Percentiles rank a stretch among this genome's conserved stretches.
Conservation (phyloP, 176 grass and related monocot species). For the Bolboschoenus planiculmis region DNA sequence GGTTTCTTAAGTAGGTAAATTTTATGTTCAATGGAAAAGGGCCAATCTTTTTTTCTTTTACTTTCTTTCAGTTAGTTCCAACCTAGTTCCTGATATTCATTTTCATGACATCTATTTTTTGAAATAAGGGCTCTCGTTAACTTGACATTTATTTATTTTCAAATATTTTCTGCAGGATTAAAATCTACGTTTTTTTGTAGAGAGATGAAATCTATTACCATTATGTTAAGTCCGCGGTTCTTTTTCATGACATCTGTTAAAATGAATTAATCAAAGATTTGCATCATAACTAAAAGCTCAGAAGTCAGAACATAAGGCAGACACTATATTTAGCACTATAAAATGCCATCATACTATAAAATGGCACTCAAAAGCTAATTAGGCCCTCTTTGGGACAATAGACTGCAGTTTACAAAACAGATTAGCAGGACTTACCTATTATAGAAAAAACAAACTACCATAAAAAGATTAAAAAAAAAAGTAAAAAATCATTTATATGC, state of each 20-base stretch:
- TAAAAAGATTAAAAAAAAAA: not conserved
- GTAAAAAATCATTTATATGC: not conserved
- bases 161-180: too few species aligned
- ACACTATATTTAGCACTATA: not conserved
- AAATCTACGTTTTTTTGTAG: too few species aligned
- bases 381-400: slow-evolving; percentile 1
- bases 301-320: not conserved
- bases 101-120: too few species aligned
- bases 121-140: too few species aligned
- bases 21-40: not conserved
- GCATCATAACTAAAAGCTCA: not conserved
- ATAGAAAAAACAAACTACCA: slow-evolving; percentile 5
- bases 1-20: not conserved
- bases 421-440: not conserved
- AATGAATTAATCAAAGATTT: not conserved
- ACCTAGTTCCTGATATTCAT: not conserved
- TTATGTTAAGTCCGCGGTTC: too few species aligned
- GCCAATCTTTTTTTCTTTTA: too few species aligned
- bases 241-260: not conserved
- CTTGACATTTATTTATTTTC: too few species aligned
- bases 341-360: not conserved
- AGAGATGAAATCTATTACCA: too few species aligned
- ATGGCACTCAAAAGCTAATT: not conserved
- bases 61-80: not conserved
- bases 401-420: not conserved